phyloP scores from a whole-genome alignment of 352 stramenopile genomes.

The Lagenidium giganteum region DNA sequence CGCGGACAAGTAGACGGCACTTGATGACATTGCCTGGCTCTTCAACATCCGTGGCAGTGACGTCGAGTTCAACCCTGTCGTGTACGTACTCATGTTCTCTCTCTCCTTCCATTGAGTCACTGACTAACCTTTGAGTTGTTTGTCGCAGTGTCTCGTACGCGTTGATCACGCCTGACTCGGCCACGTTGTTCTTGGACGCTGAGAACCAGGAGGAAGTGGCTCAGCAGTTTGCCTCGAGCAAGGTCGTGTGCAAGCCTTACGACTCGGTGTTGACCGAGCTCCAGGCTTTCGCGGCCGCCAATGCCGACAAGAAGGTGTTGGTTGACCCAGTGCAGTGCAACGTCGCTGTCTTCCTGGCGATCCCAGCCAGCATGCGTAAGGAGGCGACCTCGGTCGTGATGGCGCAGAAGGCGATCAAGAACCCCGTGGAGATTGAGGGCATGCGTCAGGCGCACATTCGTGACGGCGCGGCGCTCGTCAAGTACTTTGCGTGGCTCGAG shows the following conservation, averaged over 20 bases:
- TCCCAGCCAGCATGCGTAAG: slow-evolving; percentile 64
- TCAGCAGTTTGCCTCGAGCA: slow-evolving; percentile 36
- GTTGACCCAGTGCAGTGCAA: slow-evolving; percentile 83
- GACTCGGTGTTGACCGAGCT: slow-evolving; percentile 40
- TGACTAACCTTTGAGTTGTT: background rate
- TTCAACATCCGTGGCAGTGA: slow-evolving; percentile 98
- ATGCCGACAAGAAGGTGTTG: slow-evolving; percentile 57
- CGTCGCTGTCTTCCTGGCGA: slow-evolving; percentile 75
- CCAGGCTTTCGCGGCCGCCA: slow-evolving; percentile 32
- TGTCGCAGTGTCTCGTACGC: slow-evolving; percentile 85
- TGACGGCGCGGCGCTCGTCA: slow-evolving; percentile 93
- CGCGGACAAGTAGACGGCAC: slow-evolving; percentile 89
- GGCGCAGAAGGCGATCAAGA: slow-evolving; percentile 92
- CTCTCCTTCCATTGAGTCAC: background rate
- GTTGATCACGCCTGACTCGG: slow-evolving; percentile 85
- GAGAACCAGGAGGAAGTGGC: slow-evolving; percentile 58
- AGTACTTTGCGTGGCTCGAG: slow-evolving; percentile 94
- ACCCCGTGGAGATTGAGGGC: slow-evolving; percentile 91
- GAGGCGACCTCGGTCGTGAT: slow-evolving; percentile 77
- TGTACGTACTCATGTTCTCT: slow-evolving; percentile 63
- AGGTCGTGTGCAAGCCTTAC: slow-evolving; percentile 66
- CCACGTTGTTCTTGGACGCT: slow-evolving; percentile 91
- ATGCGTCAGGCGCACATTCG: slow-evolving; percentile 94
- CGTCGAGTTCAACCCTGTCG: slow-evolving; percentile 97
- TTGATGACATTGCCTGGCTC: slow-evolving; percentile 98